Evolutionary conservation across 2,329 filamentous ascomycete species (phyloP).

Genomic region (Metarhizium brunneum): DNA sequence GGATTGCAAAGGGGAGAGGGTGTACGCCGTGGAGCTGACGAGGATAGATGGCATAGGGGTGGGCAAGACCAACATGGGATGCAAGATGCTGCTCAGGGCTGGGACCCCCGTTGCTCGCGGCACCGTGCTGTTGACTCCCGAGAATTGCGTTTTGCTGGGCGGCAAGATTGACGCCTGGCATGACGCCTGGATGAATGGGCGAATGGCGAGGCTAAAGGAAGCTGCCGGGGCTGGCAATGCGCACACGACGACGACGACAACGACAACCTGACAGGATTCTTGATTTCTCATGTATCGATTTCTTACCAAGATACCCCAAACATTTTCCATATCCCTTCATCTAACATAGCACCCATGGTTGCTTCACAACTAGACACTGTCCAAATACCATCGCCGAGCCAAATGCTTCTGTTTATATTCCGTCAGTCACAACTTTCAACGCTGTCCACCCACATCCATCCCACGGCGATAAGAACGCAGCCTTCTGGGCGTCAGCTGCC

Average conservation of each 20-base stretch:
- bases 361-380: neutral
- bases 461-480: conserved; percentile 79
- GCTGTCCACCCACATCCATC: conserved; percentile 53
- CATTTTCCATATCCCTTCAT: neutral
- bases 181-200: conserved; percentile 62
- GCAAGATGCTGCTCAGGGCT: conserved; percentile 67
- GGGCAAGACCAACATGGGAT: conserved; percentile 60
- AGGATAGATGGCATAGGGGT: conserved; percentile 57
- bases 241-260: neutral
- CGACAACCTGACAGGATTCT: neutral
- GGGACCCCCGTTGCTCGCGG: conserved; percentile 62
- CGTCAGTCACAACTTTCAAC: conserved; percentile 27
- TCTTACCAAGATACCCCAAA: neutral
- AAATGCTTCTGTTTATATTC: conserved; percentile 6
- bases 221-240: conserved; percentile 30
- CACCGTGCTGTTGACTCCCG: conserved; percentile 66
- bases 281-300: conserved; percentile 8
- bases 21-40: conserved; percentile 65
- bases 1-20: conserved; percentile 60
- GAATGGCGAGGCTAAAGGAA: conserved; percentile 59
- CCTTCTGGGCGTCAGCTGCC: conserved; percentile 64
- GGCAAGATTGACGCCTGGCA: conserved; percentile 81
- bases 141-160: conserved; percentile 62
- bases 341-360: neutral
- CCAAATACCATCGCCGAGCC: neutral